Conservation (phyloP, 2,329 filamentous ascomycete genomes). For the Verticillium zaregamsianum region DNA sequence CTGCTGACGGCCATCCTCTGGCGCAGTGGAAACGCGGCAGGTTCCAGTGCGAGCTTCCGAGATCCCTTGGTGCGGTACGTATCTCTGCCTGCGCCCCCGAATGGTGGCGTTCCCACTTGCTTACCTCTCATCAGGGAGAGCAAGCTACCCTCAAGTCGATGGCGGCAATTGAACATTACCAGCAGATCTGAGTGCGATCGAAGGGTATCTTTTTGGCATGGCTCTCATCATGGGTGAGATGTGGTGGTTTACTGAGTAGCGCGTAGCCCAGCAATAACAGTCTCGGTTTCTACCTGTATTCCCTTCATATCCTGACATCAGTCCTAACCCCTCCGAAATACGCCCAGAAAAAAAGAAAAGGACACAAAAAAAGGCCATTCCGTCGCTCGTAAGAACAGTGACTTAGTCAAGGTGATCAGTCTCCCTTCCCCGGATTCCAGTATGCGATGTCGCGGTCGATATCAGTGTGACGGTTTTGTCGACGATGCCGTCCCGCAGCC, state of each 20-base stretch:
- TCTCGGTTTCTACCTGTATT: too few species aligned
- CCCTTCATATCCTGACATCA: too few species aligned
- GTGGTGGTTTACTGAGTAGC: background rate
- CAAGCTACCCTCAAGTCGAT: background rate
- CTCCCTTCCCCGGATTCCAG: too few species aligned
- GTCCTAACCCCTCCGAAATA: too few species aligned
- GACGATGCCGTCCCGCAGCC: background rate
- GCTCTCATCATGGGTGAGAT: background rate
- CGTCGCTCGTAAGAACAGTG: too few species aligned
- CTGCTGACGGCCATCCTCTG: background rate
- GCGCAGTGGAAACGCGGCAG: background rate
- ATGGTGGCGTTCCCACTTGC: background rate
- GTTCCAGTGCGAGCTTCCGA: background rate
- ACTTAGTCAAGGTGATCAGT: too few species aligned
- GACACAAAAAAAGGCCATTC: too few species aligned
- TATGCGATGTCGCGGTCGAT: too few species aligned
- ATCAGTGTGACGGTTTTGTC: too few species aligned
- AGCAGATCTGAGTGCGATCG: background rate
- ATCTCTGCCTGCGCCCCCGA: background rate
- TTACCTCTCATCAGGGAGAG: background rate
- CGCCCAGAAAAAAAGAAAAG: too few species aligned
- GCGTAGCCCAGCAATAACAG: too few species aligned
- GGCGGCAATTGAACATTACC: background rate
- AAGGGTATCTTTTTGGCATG: background rate
- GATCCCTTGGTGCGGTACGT: background rate